Evolutionary conservation across 345 rosid genomes (phyloP), one percentile per base, ranked within the genome.

Genomic region (Psidium guajava): DNA sequence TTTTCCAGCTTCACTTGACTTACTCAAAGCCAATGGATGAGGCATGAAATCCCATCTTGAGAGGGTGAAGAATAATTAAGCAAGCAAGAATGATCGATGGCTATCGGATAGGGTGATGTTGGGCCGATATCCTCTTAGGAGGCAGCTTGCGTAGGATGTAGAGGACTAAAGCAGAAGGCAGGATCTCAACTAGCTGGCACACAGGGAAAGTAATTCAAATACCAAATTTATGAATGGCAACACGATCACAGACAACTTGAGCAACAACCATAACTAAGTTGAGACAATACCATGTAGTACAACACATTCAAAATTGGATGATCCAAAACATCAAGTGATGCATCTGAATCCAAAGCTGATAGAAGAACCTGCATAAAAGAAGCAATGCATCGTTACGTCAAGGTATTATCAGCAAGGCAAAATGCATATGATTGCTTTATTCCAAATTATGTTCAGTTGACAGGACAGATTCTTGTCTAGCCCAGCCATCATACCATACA

Each of bases 131-230:
- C 92, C 98, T 92, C 93, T 98, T 98, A 18, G 99, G 98, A 82
- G 98, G 98, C 93, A 96, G 84, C 94, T 96, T 96, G 4, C 99
- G 98, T 73, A 98, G 90, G 87, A 98, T 96, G 88, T 88, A 96
- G 77, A 98, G 95, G 85, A 95, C 99, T 22, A 98, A 91, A 49
- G 99, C 98, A 3, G 99, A 96, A 85, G 99, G 99, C 74, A 96
- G 93, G 85, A 98, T 94, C 94, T 98, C 99, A 21, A 93, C 98
- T 27, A 98, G 89, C 99, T 98, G 96, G 59, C 27, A 54, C 88
- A 86, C 69, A 77, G 84, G 61, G 83, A 56, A 40, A 86, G 9
- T 50, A 86, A 36, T 50, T 52, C 13, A 52, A 83, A 18, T 47
- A 20, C 83, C 32, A 88, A 53, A 18, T 84, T 69, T 61, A 64